Conservation (phyloP, 2,329 filamentous ascomycete species). For the Graphium sp. region DNA sequence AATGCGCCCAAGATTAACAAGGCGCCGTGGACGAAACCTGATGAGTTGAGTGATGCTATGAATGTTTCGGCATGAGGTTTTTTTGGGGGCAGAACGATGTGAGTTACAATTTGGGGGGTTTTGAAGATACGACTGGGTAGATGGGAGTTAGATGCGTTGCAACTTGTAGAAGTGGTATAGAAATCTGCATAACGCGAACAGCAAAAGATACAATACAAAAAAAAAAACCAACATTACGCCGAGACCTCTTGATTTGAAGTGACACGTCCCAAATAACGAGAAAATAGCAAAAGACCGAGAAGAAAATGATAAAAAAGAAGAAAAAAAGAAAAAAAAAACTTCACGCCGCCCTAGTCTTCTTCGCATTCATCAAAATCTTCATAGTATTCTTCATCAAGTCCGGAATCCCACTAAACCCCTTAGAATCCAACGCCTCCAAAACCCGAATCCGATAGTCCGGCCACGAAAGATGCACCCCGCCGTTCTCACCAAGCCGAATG, state of each 20-base stretch:
- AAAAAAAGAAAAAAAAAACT: constrained; percentile 2
- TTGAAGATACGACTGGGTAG: too few relatives aligned
- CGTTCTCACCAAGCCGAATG: constrained; percentile 40
- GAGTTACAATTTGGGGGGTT: too few relatives aligned
- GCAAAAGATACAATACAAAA: too few relatives aligned
- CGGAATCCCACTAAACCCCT: constrained; percentile 48
- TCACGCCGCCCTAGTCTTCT: constrained; percentile 9
- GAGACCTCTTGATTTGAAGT: too few relatives aligned
- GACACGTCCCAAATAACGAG: too few relatives aligned
- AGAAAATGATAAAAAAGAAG: constrained; percentile 1
- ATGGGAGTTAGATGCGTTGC: too few relatives aligned
- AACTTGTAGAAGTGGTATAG: too few relatives aligned
- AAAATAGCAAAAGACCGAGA: constrained; percentile 4
- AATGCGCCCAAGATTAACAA: constrained; percentile 51
- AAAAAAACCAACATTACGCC: too few relatives aligned
- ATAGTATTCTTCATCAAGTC: constrained; percentile 69
- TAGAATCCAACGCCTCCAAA: constrained; percentile 46
- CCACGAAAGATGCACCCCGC: constrained; percentile 53
- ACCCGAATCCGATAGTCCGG: constrained; percentile 61
- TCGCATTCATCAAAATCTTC: constrained; percentile 47
- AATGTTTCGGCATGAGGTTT: too few relatives aligned
- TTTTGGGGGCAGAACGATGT: constrained; percentile 1
- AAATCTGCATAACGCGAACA: too few relatives aligned
- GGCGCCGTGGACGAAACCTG: constrained; percentile 45
- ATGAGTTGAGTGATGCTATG: too few relatives aligned